Evolutionary conservation across 306 rosid genomes (phyloP), one percentile per base, ranked within the genome.

Genomic region (Lathyrus aphaca): DNA sequence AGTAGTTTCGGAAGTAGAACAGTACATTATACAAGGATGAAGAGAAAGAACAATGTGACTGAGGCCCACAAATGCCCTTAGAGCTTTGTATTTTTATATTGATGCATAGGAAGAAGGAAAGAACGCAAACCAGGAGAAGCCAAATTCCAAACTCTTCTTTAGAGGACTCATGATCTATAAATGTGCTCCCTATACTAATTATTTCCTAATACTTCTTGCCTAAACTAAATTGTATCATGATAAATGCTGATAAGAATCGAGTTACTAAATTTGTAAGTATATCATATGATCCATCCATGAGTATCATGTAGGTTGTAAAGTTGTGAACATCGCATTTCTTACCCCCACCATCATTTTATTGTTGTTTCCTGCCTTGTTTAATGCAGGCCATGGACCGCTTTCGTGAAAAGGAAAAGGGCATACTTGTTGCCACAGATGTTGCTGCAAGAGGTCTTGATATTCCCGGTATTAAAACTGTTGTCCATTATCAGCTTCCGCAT

Each of bases 401-500:
- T 84, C 88, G 93, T 46, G 96, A 74, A 78, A 61, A 70, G 77
- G 94, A 86, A 71, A 86, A 85, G 70, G 91, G 86, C 65, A 84
- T 84, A 77, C 98, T 53, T 72, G 77, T 94, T 80, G 99, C 97
- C 60, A 94, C 96, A 29, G 99, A 91, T 74, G 89, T 89, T 57
- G 96, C 95, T 62, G 99, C 99, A 9, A 87, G 99, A 76, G 97
- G 97, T 72, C 93, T 94, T 17, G 99, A 91, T 84, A 85, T 94
- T 78, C 88, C 95, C 32, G 95, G 91, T 79, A 83, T 94, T 83
- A 82, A 86, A 79, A 89, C 97, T 63, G 92, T 94, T 88, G 82
- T 94, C 78, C 99, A 94, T 87, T 94, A 94, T 79, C 99, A 94
- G 82, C 96, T 94, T 77, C 99, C 99, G 54, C 99, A 94, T 87